These are phyloP conservation scores for Stemphylium beticola DNA, from an alignment of 2,329 filamentous ascomycete species.

Conservation along the genomic window DNA sequence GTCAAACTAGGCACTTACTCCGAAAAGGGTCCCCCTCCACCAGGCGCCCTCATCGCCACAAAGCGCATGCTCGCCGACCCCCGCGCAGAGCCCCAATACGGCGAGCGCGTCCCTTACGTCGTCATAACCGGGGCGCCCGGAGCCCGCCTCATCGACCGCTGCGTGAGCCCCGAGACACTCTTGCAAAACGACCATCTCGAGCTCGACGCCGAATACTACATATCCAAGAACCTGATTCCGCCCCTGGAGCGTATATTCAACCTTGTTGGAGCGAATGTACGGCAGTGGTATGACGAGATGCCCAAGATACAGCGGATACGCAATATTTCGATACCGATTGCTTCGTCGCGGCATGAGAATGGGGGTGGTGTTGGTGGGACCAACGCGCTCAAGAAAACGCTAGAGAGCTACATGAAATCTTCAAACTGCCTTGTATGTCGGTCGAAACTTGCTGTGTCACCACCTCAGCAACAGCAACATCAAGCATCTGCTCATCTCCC, in stretches of 20 bases:
- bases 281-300: constrained; percentile 95
- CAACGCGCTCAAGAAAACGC: constrained; percentile 65
- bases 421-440: constrained; percentile 80
- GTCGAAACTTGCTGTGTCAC: constrained; percentile 58
- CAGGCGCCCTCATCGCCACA: constrained; percentile 87
- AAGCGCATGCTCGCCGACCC: constrained; percentile 86
- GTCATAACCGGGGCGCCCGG: constrained; percentile 88
- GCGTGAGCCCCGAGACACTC: constrained; percentile 84
- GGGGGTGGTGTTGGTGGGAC: constrained; percentile 36
- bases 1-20: constrained; percentile 90
- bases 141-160: constrained; percentile 84
- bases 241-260: constrained; percentile 97
- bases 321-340: constrained; percentile 55
- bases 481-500: constrained; percentile 4
- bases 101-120: constrained; percentile 93
- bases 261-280: constrained; percentile 88
- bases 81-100: constrained; percentile 88
- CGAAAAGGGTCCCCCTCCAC: constrained; percentile 77
- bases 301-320: constrained; percentile 83
- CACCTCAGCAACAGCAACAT: background rate
- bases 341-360: constrained; percentile 10
- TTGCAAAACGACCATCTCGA: constrained; percentile 77
- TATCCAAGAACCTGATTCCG: constrained; percentile 92
- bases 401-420: constrained; percentile 92
- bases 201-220: constrained; percentile 96